A percentile compares a stretch with the other conserved stretches of the same genome.
Evolutionary conservation across 2,329 filamentous ascomycete genomes (phyloP).

Genomic region (Hypoxylon sp.): DNA sequence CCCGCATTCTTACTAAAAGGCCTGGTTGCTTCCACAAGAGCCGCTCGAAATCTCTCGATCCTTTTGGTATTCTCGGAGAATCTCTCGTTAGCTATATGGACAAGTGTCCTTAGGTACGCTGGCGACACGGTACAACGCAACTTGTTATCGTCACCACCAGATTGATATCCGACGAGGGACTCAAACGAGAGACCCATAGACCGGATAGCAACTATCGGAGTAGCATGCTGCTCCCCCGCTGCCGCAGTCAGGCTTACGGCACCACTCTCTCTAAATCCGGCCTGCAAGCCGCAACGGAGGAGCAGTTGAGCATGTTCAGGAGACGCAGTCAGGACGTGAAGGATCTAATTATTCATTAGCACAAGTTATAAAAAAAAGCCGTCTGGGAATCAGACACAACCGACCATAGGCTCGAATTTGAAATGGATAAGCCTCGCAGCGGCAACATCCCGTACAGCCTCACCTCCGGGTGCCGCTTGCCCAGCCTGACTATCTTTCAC

Average conservation of each 20-base stretch:
- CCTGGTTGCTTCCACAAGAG: constrained; percentile 60
- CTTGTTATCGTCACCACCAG: constrained; percentile 53
- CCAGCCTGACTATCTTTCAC: constrained; percentile 51
- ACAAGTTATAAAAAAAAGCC: neutral
- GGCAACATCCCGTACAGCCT: constrained; percentile 43
- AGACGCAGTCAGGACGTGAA: constrained; percentile 87
- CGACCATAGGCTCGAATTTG: constrained; percentile 95
- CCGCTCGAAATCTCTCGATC: constrained; percentile 73
- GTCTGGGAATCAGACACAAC: constrained; percentile 46
- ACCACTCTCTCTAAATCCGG: constrained; percentile 92
- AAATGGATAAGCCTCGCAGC: constrained; percentile 77
- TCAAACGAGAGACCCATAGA: constrained; percentile 87
- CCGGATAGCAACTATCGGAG: constrained; percentile 86
- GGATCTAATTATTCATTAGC: constrained; percentile 71
- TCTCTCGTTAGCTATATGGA: constrained; percentile 80
- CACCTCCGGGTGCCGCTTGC: constrained; percentile 44
- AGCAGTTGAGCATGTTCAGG: constrained; percentile 80
- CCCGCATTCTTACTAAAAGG: constrained; percentile 55
- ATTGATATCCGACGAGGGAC: constrained; percentile 78
- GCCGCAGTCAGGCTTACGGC: constrained; percentile 74
- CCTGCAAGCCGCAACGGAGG: constrained; percentile 80
- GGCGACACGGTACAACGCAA: constrained; percentile 70
- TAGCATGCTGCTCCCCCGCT: constrained; percentile 56
- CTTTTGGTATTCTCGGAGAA: constrained; percentile 78
- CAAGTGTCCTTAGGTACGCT: constrained; percentile 76